Base-by-base conservation (phyloP, 495 filamentous ascomycete genomes). In the Halenospora varia region DNA sequence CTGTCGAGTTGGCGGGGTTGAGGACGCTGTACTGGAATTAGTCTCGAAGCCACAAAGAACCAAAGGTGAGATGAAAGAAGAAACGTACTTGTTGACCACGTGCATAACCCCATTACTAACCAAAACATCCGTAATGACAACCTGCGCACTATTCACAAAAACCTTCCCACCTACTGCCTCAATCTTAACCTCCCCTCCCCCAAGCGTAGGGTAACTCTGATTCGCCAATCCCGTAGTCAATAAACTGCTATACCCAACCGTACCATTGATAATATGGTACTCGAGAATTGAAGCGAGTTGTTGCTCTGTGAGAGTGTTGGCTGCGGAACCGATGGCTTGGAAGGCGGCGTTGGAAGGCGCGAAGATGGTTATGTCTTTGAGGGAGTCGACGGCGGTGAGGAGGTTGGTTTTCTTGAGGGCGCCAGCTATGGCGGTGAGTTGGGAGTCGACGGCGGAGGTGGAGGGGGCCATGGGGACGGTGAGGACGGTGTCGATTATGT, bases 281-380 rank as follows among this genome's bases (percentile, higher is more conserved):
- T 64, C 64, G 1, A 89, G 65, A 40, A 88, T 77, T 20, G 29
- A 50, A 1, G 68, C 54, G 0, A 88, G 68, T 26, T 80, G 58
- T 8, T 74, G 62, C 1, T 67, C 64, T 19, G 68, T 75, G 18
- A 85, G 61, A 51, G 69, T 71, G n/a, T 55, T 56, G 25, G 81
- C 45, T 0, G 79, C 66, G 35, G 73, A 79, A 47, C 79, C 84
- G 40, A 86, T 81, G 10, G 67, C 69, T 58, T 78, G 68, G 72
- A 89, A 89, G n/a, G 85, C 86, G 1, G 61, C 71, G 63, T 90
- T 86, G 52, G 62, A 75, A 24, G 76, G 68, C 80, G 75, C 84
- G 63, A 90, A 88, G 51, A 89, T 76, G 25, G 87, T 90, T 24
- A 88, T 40, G 57, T 86, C 77, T 17, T 61, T 55, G 0, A 70